phyloP scores from a whole-genome alignment of 176 grass and related monocot species.

The Stipa capillata region DNA sequence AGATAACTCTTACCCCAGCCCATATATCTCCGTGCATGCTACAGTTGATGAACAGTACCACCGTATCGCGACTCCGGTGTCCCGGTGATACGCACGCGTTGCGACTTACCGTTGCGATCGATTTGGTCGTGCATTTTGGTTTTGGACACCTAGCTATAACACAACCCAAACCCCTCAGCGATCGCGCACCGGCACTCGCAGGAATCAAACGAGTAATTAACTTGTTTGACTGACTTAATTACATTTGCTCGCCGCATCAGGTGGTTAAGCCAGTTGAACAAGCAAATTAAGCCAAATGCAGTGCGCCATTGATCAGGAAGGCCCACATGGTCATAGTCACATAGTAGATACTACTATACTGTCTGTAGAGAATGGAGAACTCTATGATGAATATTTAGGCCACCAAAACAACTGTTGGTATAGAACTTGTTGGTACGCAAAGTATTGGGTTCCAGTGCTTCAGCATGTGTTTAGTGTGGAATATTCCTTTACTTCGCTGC shows the following conservation, averaged over 20 bases:
- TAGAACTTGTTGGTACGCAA: conserved; percentile 20
- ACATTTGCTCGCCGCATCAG: too few species aligned
- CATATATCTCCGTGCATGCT: too few species aligned
- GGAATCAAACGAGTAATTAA: too few species aligned
- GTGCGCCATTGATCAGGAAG: not conserved
- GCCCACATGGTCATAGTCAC: not conserved
- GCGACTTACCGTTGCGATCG: too few species aligned
- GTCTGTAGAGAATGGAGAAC: not conserved
- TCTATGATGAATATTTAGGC: not conserved
- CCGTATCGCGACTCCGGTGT: not conserved
- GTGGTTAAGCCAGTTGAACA: not conserved
- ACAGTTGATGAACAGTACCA: not conserved
- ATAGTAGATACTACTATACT: too few species aligned
- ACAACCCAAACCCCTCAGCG: not conserved
- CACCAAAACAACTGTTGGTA: not conserved
- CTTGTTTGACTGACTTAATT: too few species aligned
- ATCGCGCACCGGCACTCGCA: not conserved
- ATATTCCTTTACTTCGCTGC: conserved; percentile 13
- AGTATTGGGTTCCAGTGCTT: conserved; percentile 27
- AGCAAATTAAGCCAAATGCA: not conserved
- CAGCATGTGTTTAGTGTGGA: not conserved
- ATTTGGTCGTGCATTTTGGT: too few species aligned
- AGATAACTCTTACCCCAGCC: too few species aligned
- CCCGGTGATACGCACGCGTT: too few species aligned
- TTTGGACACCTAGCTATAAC: not conserved